Evolutionary conservation across 176 grass and related monocot genomes (phyloP), one percentile per base, ranked within the genome.

Genomic region (Alloteropsis semialata): DNA sequence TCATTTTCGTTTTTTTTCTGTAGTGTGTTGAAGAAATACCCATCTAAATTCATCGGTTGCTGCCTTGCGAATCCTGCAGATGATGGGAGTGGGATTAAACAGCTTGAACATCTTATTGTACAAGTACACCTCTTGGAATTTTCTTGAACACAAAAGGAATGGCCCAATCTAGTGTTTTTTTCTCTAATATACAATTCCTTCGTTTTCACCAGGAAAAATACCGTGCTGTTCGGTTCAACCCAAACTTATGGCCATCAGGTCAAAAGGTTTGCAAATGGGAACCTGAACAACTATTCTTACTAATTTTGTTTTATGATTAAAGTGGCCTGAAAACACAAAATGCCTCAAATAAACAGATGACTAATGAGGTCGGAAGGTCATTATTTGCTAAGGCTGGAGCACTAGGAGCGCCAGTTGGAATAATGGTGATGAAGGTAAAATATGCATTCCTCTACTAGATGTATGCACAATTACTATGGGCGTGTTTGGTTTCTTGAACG

Each of bases 1-100:
- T n/a, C 29, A 27, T 68, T 88, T 50, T 18, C 14, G 3, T 57
- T 62, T 69, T 65, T 45, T 49, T 6, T 43, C 42, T 90, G 44
- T 46, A 97, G 94, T 87, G 86, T 94, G 77, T 78, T 97, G 86
- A 94, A 90, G 92, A 87, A 86, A 82, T 74, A 94, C 64, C 94
- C 94, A 75, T 89, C 91, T 42, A 97, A 97, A 85, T 97, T 97
- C 79, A 55, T 90, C 58, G 92, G 94, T 27, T 97, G 94, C 77
- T 90, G 90, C 53, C 92, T 97, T 30, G 94, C 94, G 68, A 94
- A 97, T 90, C 94, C 92, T 68, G 89, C 94, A 39, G 92, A 91
- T 41, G 92, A 97, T 29, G 90, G 92, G 45, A 90, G 77, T 67
- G 94, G 92, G 11, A 89, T 94, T 80, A 92, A 88, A 74, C 87